Percentiles rank a stretch among this genome's conserved stretches.
These are phyloP conservation scores for Suillus americanus DNA, from an alignment of 768 basidiomycete species.

Conservation along the genomic window DNA sequence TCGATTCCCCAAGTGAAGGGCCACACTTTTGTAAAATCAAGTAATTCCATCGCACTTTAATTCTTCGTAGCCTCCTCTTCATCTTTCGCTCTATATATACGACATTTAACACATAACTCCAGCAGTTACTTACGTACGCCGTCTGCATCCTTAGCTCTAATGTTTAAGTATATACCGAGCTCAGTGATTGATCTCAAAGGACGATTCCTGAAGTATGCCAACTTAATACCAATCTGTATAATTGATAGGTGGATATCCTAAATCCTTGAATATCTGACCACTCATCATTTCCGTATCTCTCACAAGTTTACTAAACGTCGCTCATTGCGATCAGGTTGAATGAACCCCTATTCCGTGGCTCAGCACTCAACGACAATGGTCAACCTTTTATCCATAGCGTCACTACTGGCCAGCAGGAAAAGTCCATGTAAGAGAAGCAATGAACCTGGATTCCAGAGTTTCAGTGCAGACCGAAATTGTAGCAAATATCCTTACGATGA, in stretches of 20 bases:
- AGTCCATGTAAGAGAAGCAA: too few relatives aligned
- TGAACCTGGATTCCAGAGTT: too few relatives aligned
- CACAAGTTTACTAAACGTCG: too few relatives aligned
- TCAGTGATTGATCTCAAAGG: slow-evolving; percentile 12
- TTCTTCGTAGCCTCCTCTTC: not conserved
- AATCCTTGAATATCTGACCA: not conserved
- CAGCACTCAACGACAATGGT: too few relatives aligned
- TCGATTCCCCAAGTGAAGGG: not conserved
- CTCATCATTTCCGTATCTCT: not conserved
- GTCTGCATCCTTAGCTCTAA: not conserved
- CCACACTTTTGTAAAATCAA: not conserved
- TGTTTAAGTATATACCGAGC: not conserved
- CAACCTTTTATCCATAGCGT: too few relatives aligned
- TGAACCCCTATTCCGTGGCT: too few relatives aligned
- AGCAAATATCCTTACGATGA: too few relatives aligned
- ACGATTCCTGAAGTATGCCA: slow-evolving; percentile 25
- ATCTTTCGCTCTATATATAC: not conserved
- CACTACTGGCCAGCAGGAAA: too few relatives aligned
- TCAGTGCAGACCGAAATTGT: too few relatives aligned
- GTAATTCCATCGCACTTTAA: not conserved
- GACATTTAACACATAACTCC: not conserved
- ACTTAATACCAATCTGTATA: not conserved
- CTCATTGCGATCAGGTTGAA: too few relatives aligned
- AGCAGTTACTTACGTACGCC: not conserved
- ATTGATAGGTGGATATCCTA: not conserved